Evolutionary conservation across 495 filamentous ascomycete species (phyloP).

Genomic region (Aspergillus homomorphus): DNA sequence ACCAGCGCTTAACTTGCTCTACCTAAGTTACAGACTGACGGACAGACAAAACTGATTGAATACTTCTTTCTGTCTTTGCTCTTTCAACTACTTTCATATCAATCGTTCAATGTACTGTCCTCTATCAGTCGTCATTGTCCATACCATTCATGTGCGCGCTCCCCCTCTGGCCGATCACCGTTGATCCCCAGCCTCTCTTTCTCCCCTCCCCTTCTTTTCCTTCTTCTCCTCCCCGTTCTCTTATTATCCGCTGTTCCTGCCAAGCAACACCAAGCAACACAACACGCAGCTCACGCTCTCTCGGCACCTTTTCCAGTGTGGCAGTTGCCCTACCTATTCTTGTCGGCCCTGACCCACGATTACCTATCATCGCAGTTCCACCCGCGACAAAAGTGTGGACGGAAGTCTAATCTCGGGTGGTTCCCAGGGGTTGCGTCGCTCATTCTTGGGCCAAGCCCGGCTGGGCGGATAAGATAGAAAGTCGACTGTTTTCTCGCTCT

Average conservation of each 20-base stretch:
- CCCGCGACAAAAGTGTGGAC: neutral
- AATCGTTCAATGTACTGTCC: neutral
- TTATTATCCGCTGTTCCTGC: neutral
- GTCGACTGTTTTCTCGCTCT: neutral
- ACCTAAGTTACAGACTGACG: no score
- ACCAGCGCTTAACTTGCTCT: no score
- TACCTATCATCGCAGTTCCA: neutral
- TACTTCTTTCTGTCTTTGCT: no score
- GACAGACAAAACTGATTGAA: no score
- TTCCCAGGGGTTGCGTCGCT: slow-evolving; percentile 12
- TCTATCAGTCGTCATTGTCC: neutral
- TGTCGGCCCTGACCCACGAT: neutral
- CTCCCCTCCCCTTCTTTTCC: slow-evolving; percentile 4
- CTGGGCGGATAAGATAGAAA: slow-evolving; percentile 17
- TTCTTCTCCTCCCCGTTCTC: slow-evolving; percentile 1
- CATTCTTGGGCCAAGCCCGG: slow-evolving; percentile 20
- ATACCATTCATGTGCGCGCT: neutral
- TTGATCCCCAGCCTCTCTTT: slow-evolving; percentile 1
- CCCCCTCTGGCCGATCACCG: neutral
- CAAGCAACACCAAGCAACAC: neutral
- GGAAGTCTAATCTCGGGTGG: slow-evolving; percentile 5
- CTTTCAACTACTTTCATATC: neutral
- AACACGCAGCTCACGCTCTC: neutral
- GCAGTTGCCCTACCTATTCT: neutral
- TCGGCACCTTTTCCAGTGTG: neutral